These are phyloP conservation scores for Gymnopus androsaceus DNA, from an alignment of 1,284 basidiomycete genomes.

Conservation along the genomic window DNA sequence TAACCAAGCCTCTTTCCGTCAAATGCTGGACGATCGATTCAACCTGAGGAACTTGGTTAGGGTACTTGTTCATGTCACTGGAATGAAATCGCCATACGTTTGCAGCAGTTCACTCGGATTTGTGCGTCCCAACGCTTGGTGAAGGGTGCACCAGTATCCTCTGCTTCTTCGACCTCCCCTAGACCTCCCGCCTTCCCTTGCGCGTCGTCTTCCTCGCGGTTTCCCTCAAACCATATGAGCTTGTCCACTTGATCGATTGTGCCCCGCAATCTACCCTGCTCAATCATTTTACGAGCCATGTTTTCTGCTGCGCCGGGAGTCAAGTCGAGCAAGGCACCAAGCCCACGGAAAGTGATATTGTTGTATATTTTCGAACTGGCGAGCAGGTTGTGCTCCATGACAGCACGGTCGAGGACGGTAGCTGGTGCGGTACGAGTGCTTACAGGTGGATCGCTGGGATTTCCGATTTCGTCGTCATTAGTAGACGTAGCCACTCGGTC, in stretches of 20 bases:
- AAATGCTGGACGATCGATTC: slow-evolving; percentile 81
- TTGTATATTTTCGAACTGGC: slow-evolving; percentile 94
- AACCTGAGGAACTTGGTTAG: slow-evolving; percentile 48
- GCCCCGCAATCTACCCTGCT: slow-evolving; percentile 88
- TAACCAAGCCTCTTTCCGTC: slow-evolving; percentile 66
- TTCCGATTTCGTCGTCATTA: slow-evolving; percentile 50
- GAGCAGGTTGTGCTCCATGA: slow-evolving; percentile 97
- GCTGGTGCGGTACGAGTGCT: slow-evolving; percentile 85
- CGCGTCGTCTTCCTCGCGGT: slow-evolving; percentile 81
- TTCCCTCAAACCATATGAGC: slow-evolving; percentile 88
- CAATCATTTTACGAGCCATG: slow-evolving; percentile 95
- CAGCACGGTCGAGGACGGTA: slow-evolving; percentile 95
- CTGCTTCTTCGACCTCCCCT: slow-evolving; percentile 83
- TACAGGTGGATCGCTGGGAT: slow-evolving; percentile 48
- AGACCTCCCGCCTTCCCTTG: slow-evolving; percentile 91
- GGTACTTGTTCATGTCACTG: slow-evolving; percentile 1
- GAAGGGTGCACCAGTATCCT: slow-evolving; percentile 85
- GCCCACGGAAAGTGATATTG: slow-evolving; percentile 89
- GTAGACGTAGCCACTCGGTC: slow-evolving; percentile 70
- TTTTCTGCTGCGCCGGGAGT: slow-evolving; percentile 88
- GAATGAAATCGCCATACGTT: slow-evolving; percentile 55
- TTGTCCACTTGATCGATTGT: slow-evolving; percentile 93
- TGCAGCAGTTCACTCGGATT: slow-evolving; percentile 80
- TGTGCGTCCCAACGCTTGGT: slow-evolving; percentile 92
- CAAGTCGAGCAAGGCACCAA: slow-evolving; percentile 84